Evolutionary conservation across 1,284 basidiomycete species (phyloP).

Genomic region (Melanopsichium pennsylvanicum): DNA sequence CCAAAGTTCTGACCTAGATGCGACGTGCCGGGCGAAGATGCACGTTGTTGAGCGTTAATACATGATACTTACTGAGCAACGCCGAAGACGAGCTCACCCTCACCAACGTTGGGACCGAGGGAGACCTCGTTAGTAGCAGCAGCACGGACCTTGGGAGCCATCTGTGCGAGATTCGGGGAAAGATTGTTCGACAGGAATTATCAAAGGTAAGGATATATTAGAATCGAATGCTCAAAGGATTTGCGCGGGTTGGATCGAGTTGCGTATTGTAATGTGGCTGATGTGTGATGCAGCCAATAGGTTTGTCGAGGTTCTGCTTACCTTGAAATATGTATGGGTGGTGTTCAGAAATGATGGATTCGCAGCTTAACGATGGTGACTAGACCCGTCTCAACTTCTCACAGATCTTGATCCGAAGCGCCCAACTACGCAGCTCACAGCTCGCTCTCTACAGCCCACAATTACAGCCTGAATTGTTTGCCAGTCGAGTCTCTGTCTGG

Average conservation of each 20-base stretch:
- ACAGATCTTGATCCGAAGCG: no score
- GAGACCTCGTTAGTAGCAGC: constrained; percentile 59
- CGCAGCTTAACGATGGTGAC: constrained; percentile 18
- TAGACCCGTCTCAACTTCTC: constrained; percentile 2
- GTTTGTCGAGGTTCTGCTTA: constrained; percentile 28
- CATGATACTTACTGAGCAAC: constrained; percentile 61
- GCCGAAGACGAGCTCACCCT: constrained; percentile 66
- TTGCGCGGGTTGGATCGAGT: not conserved
- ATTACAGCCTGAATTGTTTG: constrained; percentile 5
- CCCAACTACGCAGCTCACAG: no score
- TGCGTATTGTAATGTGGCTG: constrained; percentile 1
- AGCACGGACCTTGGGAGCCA: constrained; percentile 64
- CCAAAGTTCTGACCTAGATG: constrained; percentile 1
- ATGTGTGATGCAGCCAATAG: constrained; percentile 1
- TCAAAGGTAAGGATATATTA: constrained; percentile 8
- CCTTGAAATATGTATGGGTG: constrained; percentile 46
- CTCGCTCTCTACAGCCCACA: not conserved
- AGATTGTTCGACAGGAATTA: not conserved
- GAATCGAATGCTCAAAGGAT: constrained; percentile 5
- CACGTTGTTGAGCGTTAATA: not conserved
- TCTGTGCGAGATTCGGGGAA: constrained; percentile 43
- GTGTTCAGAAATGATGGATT: constrained; percentile 33
- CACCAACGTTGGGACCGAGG: constrained; percentile 65
- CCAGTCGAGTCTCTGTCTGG: no score
- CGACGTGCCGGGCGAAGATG: constrained; percentile 17